phyloP scores from a whole-genome alignment of 768 basidiomycete species.

The Suillus occidentalis region DNA sequence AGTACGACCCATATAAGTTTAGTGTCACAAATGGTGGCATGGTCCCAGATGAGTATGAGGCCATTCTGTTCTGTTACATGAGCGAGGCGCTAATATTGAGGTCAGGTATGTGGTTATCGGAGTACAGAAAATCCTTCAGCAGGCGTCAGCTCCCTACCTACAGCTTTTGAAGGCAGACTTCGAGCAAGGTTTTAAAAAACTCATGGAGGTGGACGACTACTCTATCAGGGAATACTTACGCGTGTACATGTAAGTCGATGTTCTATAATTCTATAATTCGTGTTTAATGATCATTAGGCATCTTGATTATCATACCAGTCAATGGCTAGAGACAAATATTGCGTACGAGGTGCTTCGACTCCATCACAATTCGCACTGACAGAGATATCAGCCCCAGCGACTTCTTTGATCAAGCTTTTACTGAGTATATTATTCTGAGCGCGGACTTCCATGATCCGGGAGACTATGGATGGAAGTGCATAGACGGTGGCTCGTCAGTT shows the following conservation, averaged over 20 bases:
- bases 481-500: not conserved
- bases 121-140: not conserved
- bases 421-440: not conserved
- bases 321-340: not conserved
- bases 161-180: slow-evolving; percentile 2
- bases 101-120: not conserved
- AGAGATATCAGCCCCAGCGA: not conserved
- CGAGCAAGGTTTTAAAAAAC: not conserved
- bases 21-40: not conserved
- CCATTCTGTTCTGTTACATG: not conserved
- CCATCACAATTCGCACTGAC: not conserved
- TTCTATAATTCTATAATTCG: not conserved
- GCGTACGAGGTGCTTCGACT: not conserved
- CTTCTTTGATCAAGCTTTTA: not conserved
- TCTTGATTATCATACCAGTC: not conserved
- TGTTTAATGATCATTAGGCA: not conserved
- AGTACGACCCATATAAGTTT: not conserved
- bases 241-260: not conserved
- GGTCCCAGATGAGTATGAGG: slow-evolving; percentile 1
- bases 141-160: not conserved
- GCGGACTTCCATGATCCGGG: not conserved
- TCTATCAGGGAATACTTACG: not conserved
- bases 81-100: not conserved
- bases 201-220: not conserved
- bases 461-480: not conserved